phyloP scores from a whole-genome alignment of 2,329 filamentous ascomycete species.

The Fusarium oxysporum region DNA sequence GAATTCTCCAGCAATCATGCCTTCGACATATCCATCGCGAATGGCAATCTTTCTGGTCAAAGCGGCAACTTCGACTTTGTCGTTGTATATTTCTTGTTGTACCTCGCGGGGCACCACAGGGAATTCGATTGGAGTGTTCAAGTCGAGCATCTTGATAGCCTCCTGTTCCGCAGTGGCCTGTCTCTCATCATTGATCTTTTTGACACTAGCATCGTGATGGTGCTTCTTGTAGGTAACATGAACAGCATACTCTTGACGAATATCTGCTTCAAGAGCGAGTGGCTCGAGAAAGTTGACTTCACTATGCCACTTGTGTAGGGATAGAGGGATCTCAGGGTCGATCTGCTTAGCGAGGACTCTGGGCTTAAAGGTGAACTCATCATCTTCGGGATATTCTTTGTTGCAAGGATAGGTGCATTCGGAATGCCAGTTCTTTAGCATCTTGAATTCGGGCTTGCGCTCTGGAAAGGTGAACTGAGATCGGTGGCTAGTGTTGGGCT shows the following conservation, averaged over 20 bases:
- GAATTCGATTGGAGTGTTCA: not conserved
- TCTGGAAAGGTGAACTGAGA: slow-evolving; percentile 10
- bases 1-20: slow-evolving; percentile 35
- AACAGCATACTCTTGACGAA: slow-evolving; percentile 12
- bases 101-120: not conserved
- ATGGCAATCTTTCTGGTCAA: slow-evolving; percentile 23
- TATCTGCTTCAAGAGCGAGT: slow-evolving; percentile 2
- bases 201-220: not conserved
- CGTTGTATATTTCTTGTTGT: slow-evolving; percentile 6
- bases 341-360: slow-evolving; percentile 9
- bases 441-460: slow-evolving; percentile 7
- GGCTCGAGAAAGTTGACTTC: slow-evolving; percentile 17
- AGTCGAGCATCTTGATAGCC: not conserved
- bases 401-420: slow-evolving; percentile 24
- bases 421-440: not conserved
- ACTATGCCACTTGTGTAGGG: not conserved
- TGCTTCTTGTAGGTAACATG: not conserved
- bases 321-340: slow-evolving; percentile 5
- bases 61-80: slow-evolving; percentile 17
- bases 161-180: not conserved
- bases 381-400: slow-evolving; percentile 15
- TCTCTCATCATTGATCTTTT: not conserved
- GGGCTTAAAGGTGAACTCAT: not conserved
- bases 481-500: not conserved
- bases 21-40: slow-evolving; percentile 32